Conservation (phyloP, 2,329 filamentous ascomycete genomes). For the Elsinoe fawcettii region DNA sequence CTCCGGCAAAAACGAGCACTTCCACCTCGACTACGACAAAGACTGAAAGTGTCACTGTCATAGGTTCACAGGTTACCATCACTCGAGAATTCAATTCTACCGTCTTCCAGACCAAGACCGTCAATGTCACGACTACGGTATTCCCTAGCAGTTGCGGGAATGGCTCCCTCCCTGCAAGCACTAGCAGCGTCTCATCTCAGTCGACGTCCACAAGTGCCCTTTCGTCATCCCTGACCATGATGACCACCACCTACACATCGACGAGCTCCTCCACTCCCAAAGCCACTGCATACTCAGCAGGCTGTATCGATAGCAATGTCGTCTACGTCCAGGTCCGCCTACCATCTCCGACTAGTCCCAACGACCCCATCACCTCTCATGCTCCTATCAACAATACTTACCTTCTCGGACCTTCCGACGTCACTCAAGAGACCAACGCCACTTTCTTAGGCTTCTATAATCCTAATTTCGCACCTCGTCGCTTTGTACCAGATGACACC, state of each 20-base stretch:
- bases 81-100: neutral
- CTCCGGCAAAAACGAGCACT: neutral
- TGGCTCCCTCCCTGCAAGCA: neutral
- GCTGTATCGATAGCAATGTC: neutral
- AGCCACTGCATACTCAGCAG: neutral
- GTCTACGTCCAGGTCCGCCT: neutral
- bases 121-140: neutral
- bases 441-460: neutral
- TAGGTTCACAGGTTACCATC: no score
- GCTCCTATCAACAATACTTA: neutral
- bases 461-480: neutral
- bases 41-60: neutral
- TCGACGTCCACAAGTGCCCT: neutral
- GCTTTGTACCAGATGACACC: neutral
- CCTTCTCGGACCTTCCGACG: neutral
- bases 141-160: neutral
- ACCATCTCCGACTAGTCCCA: neutral
- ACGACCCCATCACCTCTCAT: neutral
- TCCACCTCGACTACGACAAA: neutral
- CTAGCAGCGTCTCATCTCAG: neutral
- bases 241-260: neutral
- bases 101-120: neutral
- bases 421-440: neutral
- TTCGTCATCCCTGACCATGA: neutral
- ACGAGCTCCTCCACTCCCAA: neutral